Conservation (phyloP, 2,329 filamentous ascomycete genomes). For the Penicillium corylophilum region DNA sequence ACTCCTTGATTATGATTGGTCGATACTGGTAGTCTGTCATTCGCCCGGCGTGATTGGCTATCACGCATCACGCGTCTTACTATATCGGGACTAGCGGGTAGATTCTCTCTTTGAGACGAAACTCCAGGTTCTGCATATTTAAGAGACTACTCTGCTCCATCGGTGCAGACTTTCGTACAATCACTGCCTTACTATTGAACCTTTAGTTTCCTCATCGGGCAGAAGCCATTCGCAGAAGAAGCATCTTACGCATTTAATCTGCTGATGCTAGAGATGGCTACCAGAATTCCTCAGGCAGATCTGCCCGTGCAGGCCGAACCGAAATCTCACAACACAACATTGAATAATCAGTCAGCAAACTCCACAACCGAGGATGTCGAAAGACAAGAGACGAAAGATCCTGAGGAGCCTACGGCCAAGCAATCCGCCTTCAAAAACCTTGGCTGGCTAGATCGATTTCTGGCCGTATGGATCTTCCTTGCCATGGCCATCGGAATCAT, state of each 20-base stretch:
- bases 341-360: not conserved
- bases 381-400: constrained; percentile 4
- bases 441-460: constrained; percentile 61
- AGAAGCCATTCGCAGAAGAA: not conserved
- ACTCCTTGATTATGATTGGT: constrained; percentile 7
- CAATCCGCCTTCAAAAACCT: constrained; percentile 49
- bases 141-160: not conserved
- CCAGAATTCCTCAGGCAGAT: not conserved
- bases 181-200: not conserved
- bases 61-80: not conserved
- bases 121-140: constrained; percentile 1
- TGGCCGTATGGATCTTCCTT: constrained; percentile 72
- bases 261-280: constrained; percentile 1
- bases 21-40: not conserved
- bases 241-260: not conserved
- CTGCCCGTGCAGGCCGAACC: not conserved
- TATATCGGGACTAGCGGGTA: not conserved
- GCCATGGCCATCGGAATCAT: constrained; percentile 75
- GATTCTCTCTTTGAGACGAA: not conserved
- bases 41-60: constrained; percentile 3
- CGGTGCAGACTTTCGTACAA: not conserved
- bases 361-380: constrained; percentile 5
- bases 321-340: constrained; percentile 1
- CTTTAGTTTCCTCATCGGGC: too few relatives aligned
- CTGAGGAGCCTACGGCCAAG: not conserved